phyloP scores from a whole-genome alignment of 345 rosid genomes.

The Arabis hirsuta region DNA sequence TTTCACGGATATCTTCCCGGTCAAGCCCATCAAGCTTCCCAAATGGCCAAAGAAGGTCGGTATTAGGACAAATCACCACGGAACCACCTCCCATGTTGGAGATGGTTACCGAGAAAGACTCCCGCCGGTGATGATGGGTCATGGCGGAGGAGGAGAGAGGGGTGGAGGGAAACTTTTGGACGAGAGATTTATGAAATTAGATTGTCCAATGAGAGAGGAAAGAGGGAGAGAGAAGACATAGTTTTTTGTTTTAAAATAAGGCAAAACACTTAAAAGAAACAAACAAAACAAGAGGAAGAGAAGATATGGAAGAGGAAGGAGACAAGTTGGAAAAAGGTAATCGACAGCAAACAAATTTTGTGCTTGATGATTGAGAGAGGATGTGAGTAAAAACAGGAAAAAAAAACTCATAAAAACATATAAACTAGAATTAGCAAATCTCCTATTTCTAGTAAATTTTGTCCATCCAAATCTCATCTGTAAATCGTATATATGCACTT shows the following conservation, averaged over 20 bases:
- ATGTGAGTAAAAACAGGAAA: constrained; percentile 42
- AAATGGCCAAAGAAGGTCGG: constrained; percentile 80
- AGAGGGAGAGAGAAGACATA: constrained; percentile 44
- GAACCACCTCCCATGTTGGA: constrained; percentile 42
- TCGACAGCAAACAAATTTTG: neutral
- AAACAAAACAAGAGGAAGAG: constrained; percentile 21
- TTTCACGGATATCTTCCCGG: constrained; percentile 71
- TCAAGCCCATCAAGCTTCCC: constrained; percentile 61
- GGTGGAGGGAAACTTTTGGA: constrained; percentile 31
- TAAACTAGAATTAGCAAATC: constrained; percentile 35
- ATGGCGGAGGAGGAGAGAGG: constrained; percentile 40
- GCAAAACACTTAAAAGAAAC: constrained; percentile 27
- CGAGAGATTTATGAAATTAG: constrained; percentile 42
- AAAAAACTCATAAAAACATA: neutral
- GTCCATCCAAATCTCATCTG: constrained; percentile 39
- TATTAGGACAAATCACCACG: constrained; percentile 34
- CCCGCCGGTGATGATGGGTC: constrained; percentile 59
- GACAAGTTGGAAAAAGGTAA: constrained; percentile 41
- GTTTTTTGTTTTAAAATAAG: constrained; percentile 43
- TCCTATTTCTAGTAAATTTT: constrained; percentile 28
- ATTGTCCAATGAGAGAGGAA: constrained; percentile 52
- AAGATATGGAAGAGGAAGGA: constrained; percentile 28
- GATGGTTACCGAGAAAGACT: constrained; percentile 53
- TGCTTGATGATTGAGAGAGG: constrained; percentile 36
- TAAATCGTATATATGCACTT: constrained; percentile 13